Percentiles rank a stretch among this genome's conserved stretches.
Evolutionary conservation across 2,329 filamentous ascomycete genomes (phyloP).

Genomic region (Stagonosporopsis rhizophila): DNA sequence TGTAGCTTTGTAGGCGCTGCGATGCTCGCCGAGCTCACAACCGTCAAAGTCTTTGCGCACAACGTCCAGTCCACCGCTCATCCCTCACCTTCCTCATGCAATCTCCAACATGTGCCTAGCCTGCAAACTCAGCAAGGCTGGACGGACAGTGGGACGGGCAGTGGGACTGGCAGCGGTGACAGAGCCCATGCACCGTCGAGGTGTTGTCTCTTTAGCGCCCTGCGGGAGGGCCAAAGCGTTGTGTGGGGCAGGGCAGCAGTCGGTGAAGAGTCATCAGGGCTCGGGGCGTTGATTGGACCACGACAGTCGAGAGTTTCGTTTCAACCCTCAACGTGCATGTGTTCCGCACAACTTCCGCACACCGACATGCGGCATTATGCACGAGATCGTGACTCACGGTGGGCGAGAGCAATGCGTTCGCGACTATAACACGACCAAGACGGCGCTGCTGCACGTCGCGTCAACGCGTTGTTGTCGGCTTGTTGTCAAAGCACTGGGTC

Average conservation of each 20-base stretch:
- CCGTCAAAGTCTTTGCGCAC: neutral
- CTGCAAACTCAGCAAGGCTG: conserved; percentile 12
- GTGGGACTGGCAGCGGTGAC: conserved; percentile 18
- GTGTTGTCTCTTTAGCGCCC: conserved; percentile 41
- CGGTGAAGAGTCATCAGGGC: conserved; percentile 43
- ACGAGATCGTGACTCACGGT: conserved; percentile 46
- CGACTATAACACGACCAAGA: conserved; percentile 50
- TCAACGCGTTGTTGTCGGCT: conserved; percentile 40
- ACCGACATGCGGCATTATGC: conserved; percentile 29
- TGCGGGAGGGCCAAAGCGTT: conserved; percentile 30
- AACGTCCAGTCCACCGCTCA: conserved; percentile 7
- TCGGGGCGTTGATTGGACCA: conserved; percentile 39
- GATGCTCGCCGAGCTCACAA: neutral
- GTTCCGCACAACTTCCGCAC: conserved; percentile 12
- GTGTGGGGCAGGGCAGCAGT: conserved; percentile 21
- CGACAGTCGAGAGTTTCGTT: conserved; percentile 44
- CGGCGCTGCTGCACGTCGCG: conserved; percentile 37
- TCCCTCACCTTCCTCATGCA: conserved; percentile 12
- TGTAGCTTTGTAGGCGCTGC: conserved; percentile 2
- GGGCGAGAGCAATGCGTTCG: conserved; percentile 37
- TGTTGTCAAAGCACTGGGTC: conserved; percentile 24
- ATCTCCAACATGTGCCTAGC: neutral
- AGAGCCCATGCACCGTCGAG: conserved; percentile 42
- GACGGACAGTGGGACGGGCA: conserved; percentile 38
- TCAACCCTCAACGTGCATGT: conserved; percentile 34